Evolutionary conservation across 2,329 filamentous ascomycete species (phyloP).

Genomic region (Madurella mycetomatis): DNA sequence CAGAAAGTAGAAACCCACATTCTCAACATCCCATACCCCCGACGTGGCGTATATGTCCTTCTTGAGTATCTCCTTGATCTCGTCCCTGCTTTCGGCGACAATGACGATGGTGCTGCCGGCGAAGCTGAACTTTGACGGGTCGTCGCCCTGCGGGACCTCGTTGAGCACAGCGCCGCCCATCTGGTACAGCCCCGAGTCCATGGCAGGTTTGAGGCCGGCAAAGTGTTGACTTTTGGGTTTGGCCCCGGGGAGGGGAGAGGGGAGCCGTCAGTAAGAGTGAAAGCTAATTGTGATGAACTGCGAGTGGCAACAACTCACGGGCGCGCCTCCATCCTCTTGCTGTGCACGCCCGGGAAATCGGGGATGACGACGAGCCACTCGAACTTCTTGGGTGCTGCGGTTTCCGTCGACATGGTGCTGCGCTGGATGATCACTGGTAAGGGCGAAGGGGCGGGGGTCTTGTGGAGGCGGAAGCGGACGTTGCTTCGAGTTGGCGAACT

Average conservation of each 20-base stretch:
- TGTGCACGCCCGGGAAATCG: conserved; percentile 56
- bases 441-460: neutral
- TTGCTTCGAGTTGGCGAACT: neutral
- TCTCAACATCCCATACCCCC: conserved; percentile 78
- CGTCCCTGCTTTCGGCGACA: conserved; percentile 62
- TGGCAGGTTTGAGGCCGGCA: conserved; percentile 45
- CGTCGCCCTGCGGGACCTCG: conserved; percentile 58
- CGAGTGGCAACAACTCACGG: conserved; percentile 39
- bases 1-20: conserved; percentile 45
- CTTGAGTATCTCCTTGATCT: conserved; percentile 61
- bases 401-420: conserved; percentile 22
- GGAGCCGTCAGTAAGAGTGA: neutral
- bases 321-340: conserved; percentile 59
- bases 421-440: neutral
- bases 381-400: conserved; percentile 41
- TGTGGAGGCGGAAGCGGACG: neutral
- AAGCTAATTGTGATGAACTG: neutral
- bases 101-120: conserved; percentile 68
- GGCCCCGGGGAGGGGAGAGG: neutral
- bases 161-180: conserved; percentile 67
- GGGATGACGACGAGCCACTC: conserved; percentile 68
- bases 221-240: conserved; percentile 53
- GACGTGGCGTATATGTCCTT: conserved; percentile 67
- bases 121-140: conserved; percentile 59
- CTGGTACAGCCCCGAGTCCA: conserved; percentile 55